phyloP scores from a whole-genome alignment of 2,329 filamentous ascomycete species.

The Fusarium dimerum region DNA sequence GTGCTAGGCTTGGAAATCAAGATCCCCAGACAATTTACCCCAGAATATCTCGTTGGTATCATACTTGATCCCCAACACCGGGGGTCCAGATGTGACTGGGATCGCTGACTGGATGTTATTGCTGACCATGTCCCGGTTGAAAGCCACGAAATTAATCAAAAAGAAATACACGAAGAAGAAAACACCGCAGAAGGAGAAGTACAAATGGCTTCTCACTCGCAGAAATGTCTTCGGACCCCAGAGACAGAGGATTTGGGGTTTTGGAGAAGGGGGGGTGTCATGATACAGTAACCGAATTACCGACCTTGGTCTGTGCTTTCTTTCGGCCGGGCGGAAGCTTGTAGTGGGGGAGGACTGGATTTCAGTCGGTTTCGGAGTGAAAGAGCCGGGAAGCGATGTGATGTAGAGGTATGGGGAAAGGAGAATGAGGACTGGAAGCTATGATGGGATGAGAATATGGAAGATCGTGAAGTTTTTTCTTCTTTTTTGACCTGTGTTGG shows the following conservation, averaged over 20 bases:
- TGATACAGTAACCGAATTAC: conserved; percentile 17
- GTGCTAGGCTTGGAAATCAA: too few species aligned
- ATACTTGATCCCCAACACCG: too few species aligned
- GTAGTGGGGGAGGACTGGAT: conserved; percentile 17
- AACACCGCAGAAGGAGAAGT: too few species aligned
- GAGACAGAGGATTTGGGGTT: background rate
- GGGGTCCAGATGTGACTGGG: too few species aligned
- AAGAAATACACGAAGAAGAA: too few species aligned
- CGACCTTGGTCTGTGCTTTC: conserved; percentile 29
- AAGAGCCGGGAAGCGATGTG: conserved; percentile 13
- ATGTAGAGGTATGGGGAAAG: background rate
- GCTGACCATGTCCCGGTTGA: too few species aligned
- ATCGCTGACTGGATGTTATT: too few species aligned
- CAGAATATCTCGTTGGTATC: too few species aligned
- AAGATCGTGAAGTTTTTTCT: background rate
- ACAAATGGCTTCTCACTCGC: too few species aligned
- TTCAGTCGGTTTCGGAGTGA: conserved; percentile 15
- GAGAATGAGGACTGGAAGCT: background rate
- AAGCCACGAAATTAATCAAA: too few species aligned
- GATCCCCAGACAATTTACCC: too few species aligned
- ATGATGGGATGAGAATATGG: background rate
- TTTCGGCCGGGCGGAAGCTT: conserved; percentile 29
- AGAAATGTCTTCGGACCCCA: too few species aligned
- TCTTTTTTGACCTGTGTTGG: background rate
- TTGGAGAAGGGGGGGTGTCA: background rate